Percentiles rank a stretch among this genome's conserved stretches.
Evolutionary conservation across 177 flowering plant species (phyloP).

Genomic region (Vitis hybrid): DNA sequence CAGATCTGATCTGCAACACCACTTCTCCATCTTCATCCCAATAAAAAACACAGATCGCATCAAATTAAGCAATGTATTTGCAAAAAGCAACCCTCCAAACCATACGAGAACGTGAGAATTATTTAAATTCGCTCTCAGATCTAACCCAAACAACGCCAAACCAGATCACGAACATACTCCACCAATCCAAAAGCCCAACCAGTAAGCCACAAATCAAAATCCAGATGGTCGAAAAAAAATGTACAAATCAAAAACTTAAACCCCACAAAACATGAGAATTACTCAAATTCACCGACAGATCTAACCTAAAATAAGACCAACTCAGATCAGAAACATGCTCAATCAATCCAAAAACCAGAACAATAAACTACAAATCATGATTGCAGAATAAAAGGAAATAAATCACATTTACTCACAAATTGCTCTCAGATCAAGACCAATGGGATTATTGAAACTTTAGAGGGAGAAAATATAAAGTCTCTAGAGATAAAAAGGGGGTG

Average conservation of each 20-base stretch:
- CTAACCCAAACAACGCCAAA: constrained; percentile 10
- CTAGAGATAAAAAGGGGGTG: background rate
- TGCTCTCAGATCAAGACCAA: background rate
- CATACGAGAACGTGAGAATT: background rate
- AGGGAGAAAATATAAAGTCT: background rate
- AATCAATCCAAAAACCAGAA: background rate
- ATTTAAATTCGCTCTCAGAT: constrained; percentile 10
- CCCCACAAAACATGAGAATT: background rate
- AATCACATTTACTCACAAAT: background rate
- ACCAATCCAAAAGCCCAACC: background rate
- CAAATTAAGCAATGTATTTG: background rate
- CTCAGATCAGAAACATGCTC: background rate
- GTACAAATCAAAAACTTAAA: background rate
- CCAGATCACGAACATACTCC: constrained; percentile 8
- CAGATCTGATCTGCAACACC: constrained; percentile 5
- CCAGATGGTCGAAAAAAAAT: too few relatives aligned
- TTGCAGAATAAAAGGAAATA: background rate
- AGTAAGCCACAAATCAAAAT: background rate
- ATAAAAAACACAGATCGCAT: background rate
- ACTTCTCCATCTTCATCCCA: background rate
- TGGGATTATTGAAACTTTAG: background rate
- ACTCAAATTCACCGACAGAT: constrained; percentile 1
- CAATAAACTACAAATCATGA: background rate
- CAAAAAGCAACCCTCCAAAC: background rate
- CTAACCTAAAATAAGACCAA: constrained; percentile 2